These are phyloP conservation scores for Tolypocladium tropicale DNA, from an alignment of 2,329 filamentous ascomycete genomes.

Conservation along the genomic window DNA sequence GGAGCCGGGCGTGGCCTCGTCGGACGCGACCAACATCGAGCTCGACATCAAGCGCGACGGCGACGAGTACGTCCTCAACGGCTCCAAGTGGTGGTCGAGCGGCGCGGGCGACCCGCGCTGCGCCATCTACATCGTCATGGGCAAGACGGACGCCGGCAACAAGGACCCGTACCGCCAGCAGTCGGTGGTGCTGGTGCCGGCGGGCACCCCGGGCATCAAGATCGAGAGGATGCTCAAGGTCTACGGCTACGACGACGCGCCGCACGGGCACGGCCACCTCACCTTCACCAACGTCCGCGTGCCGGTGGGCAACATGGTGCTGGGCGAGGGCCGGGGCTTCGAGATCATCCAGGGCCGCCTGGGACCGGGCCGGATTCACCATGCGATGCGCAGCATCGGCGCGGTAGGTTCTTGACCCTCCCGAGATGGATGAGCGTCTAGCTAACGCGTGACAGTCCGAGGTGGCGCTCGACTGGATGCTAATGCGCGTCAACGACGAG, in stretches of 20 bases:
- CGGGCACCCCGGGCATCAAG: conserved; percentile 73
- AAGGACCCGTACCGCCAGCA: conserved; percentile 77
- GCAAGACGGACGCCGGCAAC: conserved; percentile 73
- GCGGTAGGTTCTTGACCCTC: conserved; percentile 39
- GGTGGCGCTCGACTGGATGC: conserved; percentile 85
- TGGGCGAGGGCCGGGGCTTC: conserved; percentile 89
- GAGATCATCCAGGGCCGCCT: conserved; percentile 97
- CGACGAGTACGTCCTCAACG: conserved; percentile 84
- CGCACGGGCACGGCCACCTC: conserved; percentile 92
- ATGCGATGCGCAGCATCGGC: conserved; percentile 92
- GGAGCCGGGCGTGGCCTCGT: conserved; percentile 78
- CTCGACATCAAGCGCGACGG: conserved; percentile 75
- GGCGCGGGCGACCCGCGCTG: conserved; percentile 90
- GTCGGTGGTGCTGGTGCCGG: conserved; percentile 83
- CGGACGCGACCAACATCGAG: conserved; percentile 88
- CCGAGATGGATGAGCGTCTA: background rate
- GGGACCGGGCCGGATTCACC: conserved; percentile 91
- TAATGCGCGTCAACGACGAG: conserved; percentile 88
- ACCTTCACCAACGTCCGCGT: conserved; percentile 84
- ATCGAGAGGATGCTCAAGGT: conserved; percentile 89
- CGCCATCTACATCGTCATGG: conserved; percentile 92
- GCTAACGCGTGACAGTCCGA: conserved; percentile 47
- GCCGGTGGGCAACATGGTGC: conserved; percentile 71
- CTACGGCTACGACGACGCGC: conserved; percentile 96
- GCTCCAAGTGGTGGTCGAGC: conserved; percentile 98